Evolutionary conservation across 208 protist species (phyloP).

Genomic region (Trypanosoma vivax): DNA sequence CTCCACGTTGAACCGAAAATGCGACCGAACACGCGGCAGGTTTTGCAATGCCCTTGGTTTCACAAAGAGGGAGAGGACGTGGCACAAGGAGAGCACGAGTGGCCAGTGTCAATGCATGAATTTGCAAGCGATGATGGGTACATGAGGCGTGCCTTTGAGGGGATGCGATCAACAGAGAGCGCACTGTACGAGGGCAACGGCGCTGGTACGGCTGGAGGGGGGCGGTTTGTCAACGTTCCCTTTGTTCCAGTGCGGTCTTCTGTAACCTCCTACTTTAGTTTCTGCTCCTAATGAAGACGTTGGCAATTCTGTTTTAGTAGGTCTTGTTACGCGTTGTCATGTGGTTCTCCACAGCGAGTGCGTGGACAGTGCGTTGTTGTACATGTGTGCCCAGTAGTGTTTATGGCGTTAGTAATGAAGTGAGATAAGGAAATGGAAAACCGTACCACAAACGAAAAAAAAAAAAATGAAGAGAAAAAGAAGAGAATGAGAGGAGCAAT

Average conservation of each 20-base stretch:
- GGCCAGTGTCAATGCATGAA: constrained; percentile 25
- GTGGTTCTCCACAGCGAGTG: no score
- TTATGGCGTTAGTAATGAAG: background rate
- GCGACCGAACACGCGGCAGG: constrained; percentile 46
- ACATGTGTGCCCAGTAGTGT: background rate
- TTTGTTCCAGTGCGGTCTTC: constrained; percentile 12
- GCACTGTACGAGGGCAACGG: constrained; percentile 9
- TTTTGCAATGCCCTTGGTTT: constrained; percentile 63
- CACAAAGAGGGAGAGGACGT: background rate
- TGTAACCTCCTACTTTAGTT: constrained; percentile 20
- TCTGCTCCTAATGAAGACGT: constrained; percentile 2
- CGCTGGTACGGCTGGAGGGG: background rate
- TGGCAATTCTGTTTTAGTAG: no score
- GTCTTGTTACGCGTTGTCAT: no score
- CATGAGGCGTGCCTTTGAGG: constrained; percentile 54
- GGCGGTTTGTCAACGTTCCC: constrained; percentile 22
- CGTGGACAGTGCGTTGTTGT: background rate
- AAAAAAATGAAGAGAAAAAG: background rate
- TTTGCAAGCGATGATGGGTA: constrained; percentile 42
- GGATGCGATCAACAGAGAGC: constrained; percentile 44
- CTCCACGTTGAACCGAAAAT: constrained; percentile 42
- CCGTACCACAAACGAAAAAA: background rate
- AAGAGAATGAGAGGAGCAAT: background rate
- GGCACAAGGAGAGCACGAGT: background rate
- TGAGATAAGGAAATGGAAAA: background rate